Base-by-base conservation (phyloP, 306 rosid species). In the Fragaria ananassa region DNA sequence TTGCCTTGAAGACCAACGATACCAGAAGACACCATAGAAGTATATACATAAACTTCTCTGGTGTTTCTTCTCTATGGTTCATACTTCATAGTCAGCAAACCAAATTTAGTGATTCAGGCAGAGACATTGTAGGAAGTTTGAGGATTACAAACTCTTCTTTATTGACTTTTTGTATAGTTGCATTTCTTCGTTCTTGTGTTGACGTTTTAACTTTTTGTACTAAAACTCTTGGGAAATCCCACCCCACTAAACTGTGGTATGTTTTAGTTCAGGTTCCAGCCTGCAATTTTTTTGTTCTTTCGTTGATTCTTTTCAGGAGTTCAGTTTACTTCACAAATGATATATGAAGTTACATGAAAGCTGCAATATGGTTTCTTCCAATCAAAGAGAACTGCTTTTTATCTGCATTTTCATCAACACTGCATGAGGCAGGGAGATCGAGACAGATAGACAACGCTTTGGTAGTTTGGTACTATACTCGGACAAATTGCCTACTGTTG, bases 171-270 rank as follows among this genome's bases (percentile, higher is more conserved):
- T 87, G 91, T 90, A 84, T 75, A 81, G 81, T 31, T 75, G 77
- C 71, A 77, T 71, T 58, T 65, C 64, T 3, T 21, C 6, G 49
- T 57, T 25, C 47, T 62, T 51, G 49, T 69, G 83, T 56, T 71
- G 44, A 70, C 78, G 78, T 78, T 84, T 56, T 66, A 14, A 49
- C 14, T 69, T 37, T 44, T 15, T 45, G 60, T 51, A 47, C 71
- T 42, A 73, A 41, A 37, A 54, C 57, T 71, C 75, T 69, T 84
- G 87, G 88, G 82, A 68, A 87, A 85, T 81, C 81, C 87, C 83
- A 17, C 57, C 54, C 79, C 74, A 80, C 78, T 37, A 73, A 58
- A 57, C 27, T 73, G 69, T 42, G 77, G 56, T 15, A 27, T 56
- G 8, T 49, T 39, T 42, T 10, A 56, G 35, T 21, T 72, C 76